A percentile compares a stretch with the other conserved stretches of the same genome.
phyloP scores from a whole-genome alignment of 202 grass and related monocot genomes.

The Musa balbisiana region DNA sequence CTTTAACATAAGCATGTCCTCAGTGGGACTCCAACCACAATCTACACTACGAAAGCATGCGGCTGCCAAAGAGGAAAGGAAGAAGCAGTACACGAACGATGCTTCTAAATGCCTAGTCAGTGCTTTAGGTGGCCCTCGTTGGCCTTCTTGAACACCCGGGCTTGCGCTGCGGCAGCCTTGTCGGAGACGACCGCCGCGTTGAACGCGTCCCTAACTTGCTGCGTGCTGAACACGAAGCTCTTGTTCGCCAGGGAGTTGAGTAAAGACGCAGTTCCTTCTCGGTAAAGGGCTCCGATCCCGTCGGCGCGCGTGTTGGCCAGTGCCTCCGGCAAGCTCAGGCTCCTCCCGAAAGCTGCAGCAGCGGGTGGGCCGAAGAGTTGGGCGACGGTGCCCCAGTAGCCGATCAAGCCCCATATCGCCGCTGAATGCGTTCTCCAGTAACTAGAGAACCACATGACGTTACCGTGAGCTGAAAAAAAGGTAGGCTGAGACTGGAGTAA shows the following conservation, averaged over 20 bases:
- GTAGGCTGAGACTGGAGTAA: too few relatives aligned
- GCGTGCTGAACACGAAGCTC: slow-evolving; percentile 54
- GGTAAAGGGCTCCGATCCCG: slow-evolving; percentile 62
- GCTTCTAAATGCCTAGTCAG: slow-evolving; percentile 1
- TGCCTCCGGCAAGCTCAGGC: slow-evolving; percentile 63
- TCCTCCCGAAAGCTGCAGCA: slow-evolving; percentile 38
- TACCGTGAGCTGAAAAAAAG: too few relatives aligned
- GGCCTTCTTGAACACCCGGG: slow-evolving; percentile 58
- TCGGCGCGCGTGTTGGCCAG: slow-evolving; percentile 63
- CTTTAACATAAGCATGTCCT: too few relatives aligned
- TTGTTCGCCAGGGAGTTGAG: slow-evolving; percentile 75
- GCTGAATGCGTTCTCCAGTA: slow-evolving; percentile 75
- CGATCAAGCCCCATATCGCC: slow-evolving; percentile 48
- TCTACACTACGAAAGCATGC: too few relatives aligned
- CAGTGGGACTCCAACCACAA: too few relatives aligned
- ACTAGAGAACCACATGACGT: slow-evolving; percentile 21
- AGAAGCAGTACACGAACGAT: background rate
- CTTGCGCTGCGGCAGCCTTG: slow-evolving; percentile 44
- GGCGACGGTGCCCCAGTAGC: slow-evolving; percentile 54
- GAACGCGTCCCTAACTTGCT: slow-evolving; percentile 66
- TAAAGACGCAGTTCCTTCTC: slow-evolving; percentile 76
- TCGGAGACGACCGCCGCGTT: slow-evolving; percentile 33
- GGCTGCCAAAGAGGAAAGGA: background rate
- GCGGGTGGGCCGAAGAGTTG: slow-evolving; percentile 43
- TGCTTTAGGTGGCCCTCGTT: slow-evolving; percentile 45